These are phyloP conservation scores for Pterocarpus santalinus DNA, from an alignment of 306 rosid genomes.

Conservation along the genomic window DNA sequence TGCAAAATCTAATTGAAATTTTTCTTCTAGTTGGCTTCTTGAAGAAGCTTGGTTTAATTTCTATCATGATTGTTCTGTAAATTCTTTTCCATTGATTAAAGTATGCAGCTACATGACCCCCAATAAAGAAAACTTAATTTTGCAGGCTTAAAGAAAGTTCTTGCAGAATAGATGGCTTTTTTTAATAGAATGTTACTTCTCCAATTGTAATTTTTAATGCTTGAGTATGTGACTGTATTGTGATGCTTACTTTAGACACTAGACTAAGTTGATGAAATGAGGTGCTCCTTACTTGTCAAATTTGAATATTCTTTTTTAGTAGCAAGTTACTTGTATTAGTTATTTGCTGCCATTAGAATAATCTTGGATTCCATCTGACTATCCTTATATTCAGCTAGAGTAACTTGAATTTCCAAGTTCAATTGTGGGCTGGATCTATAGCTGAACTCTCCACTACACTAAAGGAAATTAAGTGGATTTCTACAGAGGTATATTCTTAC, in stretches of 20 bases:
- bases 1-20: too few relatives aligned
- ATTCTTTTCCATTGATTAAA: background rate
- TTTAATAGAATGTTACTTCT: background rate
- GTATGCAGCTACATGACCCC: background rate
- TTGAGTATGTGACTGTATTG: background rate
- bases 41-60: too few relatives aligned
- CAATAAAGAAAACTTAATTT: too few relatives aligned
- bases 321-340: background rate
- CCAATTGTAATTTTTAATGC: background rate
- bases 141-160: background rate
- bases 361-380: background rate
- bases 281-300: background rate
- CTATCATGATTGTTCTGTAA: too few relatives aligned
- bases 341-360: background rate
- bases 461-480: too few relatives aligned
- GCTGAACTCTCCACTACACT: too few relatives aligned
- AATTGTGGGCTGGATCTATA: background rate
- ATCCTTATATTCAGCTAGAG: background rate
- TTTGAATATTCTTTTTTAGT: background rate
- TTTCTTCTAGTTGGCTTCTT: too few relatives aligned
- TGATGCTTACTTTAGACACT: background rate
- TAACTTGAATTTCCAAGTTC: too few relatives aligned
- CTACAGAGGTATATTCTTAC: too few relatives aligned
- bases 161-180: background rate
- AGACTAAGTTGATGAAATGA: background rate